Base-by-base conservation (phyloP, 495 filamentous ascomycete species). In the Parathielavia hyrcaniae region DNA sequence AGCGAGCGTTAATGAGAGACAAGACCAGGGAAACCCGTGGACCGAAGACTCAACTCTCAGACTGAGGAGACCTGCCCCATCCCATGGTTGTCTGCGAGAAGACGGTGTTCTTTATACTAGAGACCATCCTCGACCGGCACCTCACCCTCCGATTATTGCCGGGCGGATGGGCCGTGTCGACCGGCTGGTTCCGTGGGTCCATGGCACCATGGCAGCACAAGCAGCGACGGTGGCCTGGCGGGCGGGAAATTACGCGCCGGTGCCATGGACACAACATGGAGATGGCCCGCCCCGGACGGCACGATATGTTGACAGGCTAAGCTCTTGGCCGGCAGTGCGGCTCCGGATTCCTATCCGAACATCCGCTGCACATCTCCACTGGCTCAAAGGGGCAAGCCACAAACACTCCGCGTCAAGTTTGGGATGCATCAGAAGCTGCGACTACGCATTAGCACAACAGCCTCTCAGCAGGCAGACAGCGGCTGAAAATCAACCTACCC, bases 281-380 rank as follows among this genome's bases (percentile, higher is more conserved):
- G 39, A 50, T 40, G 60, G 39, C 50, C 54, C 60, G 51, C 60
- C 50, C 60, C 54, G 60, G 49, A 61, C 54, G 50, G 46, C 54
- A 61, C 44, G 17, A 46, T 32, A 14, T 47, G 54, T 14, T 52
- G 53, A 50, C 44, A 53, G 36, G 60, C 60, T 47, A 58, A 61
- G 60, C 13, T 20, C 54, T 61, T 61, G 54, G 55, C 44, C 36
- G 39, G 39, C 23, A 35, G 41, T 51, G 55, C 55, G 54, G 60
- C 55, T 53, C 49, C 54, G 54, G 60, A 46, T 49, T 36, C 2
- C 1, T 35, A 40, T 53, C 60, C 60, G 60, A 61, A 57, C n/a
- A 58, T 58, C 60, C 60, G 60, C 26, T 30, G 26, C 2, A 6
- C 51, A 20, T 19, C 26, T 30, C 53, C 53, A 46, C 54, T 20